These are phyloP conservation scores for Plantago ovata DNA, from an alignment of 257 asterid genomes.

Conservation along the genomic window DNA sequence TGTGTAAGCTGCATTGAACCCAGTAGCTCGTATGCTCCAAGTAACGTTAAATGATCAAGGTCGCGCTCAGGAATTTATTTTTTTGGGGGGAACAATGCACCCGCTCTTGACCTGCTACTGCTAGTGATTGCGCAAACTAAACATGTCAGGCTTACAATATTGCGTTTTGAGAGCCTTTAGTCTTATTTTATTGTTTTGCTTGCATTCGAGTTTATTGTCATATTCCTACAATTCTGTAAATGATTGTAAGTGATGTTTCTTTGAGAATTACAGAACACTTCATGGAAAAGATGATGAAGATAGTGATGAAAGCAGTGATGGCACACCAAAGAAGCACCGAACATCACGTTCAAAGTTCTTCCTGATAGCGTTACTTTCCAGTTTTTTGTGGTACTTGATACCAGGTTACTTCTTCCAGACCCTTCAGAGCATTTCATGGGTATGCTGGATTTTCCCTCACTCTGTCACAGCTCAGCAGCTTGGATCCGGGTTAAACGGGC, in stretches of 20 bases:
- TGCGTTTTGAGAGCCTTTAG: too few species aligned
- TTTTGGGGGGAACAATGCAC: too few species aligned
- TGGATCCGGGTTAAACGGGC: constrained; percentile 68
- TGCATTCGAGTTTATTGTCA: too few species aligned
- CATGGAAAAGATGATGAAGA: constrained; percentile 48
- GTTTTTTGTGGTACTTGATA: constrained; percentile 62
- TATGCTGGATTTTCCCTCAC: constrained; percentile 71
- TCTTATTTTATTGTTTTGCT: too few species aligned
- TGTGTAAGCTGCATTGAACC: not conserved
- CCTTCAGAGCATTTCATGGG: constrained; percentile 67
- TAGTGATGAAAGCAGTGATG: constrained; percentile 14
- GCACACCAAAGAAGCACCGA: constrained; percentile 6
- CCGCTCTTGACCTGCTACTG: too few species aligned
- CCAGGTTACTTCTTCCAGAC: constrained; percentile 68
- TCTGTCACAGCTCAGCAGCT: constrained; percentile 79
- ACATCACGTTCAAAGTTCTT: constrained; percentile 66
- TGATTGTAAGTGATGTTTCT: too few species aligned
- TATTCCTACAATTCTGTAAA: too few species aligned
- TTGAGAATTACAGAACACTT: constrained; percentile 41
- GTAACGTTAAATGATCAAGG: too few species aligned
- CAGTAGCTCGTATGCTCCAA: too few species aligned
- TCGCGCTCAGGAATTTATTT: too few species aligned
- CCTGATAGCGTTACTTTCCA: constrained; percentile 50
- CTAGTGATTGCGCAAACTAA: too few species aligned
- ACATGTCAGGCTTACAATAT: too few species aligned